A percentile compares a stretch with the other conserved stretches of the same genome.
phyloP scores from a whole-genome alignment of 2,329 filamentous ascomycete species.

The Botrytis galanthina region DNA sequence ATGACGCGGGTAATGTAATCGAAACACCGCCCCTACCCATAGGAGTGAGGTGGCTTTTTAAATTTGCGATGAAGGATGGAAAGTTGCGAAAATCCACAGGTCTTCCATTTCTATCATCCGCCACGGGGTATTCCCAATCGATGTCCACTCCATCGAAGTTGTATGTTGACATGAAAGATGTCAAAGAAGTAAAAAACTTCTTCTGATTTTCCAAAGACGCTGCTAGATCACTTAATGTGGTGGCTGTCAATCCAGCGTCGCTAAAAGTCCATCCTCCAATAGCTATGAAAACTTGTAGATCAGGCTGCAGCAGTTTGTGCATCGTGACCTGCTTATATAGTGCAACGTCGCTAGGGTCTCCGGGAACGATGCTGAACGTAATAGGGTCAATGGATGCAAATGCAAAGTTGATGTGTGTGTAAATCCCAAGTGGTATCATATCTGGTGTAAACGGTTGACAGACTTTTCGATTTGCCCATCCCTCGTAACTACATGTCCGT shows the following conservation, averaged over 20 bases:
- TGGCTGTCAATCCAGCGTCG: conserved; percentile 14
- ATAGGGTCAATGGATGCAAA: no score
- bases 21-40: conserved; percentile 23
- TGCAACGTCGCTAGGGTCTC: no score
- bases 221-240: neutral
- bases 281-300: conserved; percentile 23
- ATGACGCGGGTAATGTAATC: no score
- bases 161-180: neutral
- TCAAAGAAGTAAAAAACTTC: no score
- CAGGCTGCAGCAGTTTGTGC: neutral
- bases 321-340: no score
- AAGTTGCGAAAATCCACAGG: conserved; percentile 41
- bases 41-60: conserved; percentile 28
- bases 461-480: no score
- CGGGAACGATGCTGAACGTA: no score
- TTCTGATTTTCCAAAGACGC: neutral
- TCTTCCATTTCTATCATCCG: conserved; percentile 42
- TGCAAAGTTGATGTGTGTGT: no score
- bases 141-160: conserved; percentile 11
- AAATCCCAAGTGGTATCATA: no score
- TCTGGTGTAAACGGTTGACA: no score
- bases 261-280: conserved; percentile 28
- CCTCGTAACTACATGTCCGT: no score
- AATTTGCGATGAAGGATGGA: no score
- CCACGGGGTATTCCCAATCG: conserved; percentile 24